Conservation (phyloP, 202 grass and related monocot genomes). For the Sporobolus alterniflorus region DNA sequence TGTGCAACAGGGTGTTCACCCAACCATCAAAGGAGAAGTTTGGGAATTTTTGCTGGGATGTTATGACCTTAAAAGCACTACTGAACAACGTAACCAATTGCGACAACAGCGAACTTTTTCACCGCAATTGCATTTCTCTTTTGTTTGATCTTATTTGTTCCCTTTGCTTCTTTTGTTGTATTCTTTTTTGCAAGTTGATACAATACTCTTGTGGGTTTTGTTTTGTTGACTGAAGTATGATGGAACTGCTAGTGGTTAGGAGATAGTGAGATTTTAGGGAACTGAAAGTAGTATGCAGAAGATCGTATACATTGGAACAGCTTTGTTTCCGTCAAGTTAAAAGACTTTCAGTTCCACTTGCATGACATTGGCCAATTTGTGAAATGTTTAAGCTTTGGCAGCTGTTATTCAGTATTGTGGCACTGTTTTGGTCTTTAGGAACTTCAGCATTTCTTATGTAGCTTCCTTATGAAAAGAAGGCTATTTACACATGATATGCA, state of each 20-base stretch:
- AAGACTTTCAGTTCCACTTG: too few species aligned
- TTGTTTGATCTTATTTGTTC: constrained; percentile 1
- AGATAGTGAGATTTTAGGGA: background rate
- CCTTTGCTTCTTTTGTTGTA: background rate
- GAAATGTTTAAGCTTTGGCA: background rate
- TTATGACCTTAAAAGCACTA: constrained; percentile 88
- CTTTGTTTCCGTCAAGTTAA: background rate
- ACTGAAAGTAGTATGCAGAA: background rate
- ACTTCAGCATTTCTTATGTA: constrained; percentile 11
- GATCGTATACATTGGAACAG: background rate
- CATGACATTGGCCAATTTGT: too few species aligned
- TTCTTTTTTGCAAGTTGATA: constrained; percentile 4
- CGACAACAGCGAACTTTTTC: constrained; percentile 72
- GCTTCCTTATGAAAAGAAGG: background rate
- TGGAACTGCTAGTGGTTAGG: background rate
- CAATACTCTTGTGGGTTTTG: too few species aligned
- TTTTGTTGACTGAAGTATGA: background rate
- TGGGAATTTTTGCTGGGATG: constrained; percentile 98
- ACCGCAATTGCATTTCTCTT: background rate
- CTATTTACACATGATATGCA: constrained; percentile 3
- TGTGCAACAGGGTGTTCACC: constrained; percentile 72
- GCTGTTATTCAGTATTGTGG: background rate
- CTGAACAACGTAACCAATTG: constrained; percentile 72
- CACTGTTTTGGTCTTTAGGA: constrained; percentile 6
- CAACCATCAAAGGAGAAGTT: constrained; percentile 92